Percentiles rank a stretch among this genome's conserved stretches.
Evolutionary conservation across 2,329 filamentous ascomycete species (phyloP).

Genomic region (Colletotrichum melonis): DNA sequence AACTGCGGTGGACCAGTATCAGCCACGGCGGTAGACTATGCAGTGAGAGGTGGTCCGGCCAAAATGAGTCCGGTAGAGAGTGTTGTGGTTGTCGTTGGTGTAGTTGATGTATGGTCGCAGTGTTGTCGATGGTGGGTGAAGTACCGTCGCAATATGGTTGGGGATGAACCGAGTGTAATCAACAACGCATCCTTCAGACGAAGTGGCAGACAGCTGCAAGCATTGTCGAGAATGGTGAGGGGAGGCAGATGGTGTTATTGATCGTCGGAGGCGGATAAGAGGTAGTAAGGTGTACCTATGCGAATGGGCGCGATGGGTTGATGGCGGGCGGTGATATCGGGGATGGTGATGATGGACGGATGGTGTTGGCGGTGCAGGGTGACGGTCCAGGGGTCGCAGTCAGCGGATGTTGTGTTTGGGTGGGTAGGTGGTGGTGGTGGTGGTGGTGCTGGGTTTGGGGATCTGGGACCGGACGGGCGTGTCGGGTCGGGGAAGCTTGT

Average conservation of each 20-base stretch:
- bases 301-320: not conserved
- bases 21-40: not conserved
- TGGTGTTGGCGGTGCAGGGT: conserved; percentile 8
- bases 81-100: not conserved
- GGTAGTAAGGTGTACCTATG: not conserved
- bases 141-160: conserved; percentile 3
- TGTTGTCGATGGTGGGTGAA: not conserved
- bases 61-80: not conserved
- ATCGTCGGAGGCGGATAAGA: not conserved
- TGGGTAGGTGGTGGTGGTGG: not conserved
- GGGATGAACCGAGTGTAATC: conserved; percentile 17
- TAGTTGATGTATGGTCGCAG: conserved; percentile 1
- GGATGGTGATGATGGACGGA: not conserved
- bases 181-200: conserved; percentile 34
- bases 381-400: conserved; percentile 6
- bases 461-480: conserved; percentile 13
- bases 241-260: not conserved
- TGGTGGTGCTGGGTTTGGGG: not conserved
- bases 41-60: not conserved
- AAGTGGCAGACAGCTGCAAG: not conserved
- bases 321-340: not conserved
- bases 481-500: conserved; percentile 32
- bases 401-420: conserved; percentile 1
- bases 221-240: conserved; percentile 14
- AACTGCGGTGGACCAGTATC: not conserved